These are phyloP conservation scores for Neopestalotiopsis clavispora DNA, from an alignment of 2,329 filamentous ascomycete genomes.

Conservation along the genomic window DNA sequence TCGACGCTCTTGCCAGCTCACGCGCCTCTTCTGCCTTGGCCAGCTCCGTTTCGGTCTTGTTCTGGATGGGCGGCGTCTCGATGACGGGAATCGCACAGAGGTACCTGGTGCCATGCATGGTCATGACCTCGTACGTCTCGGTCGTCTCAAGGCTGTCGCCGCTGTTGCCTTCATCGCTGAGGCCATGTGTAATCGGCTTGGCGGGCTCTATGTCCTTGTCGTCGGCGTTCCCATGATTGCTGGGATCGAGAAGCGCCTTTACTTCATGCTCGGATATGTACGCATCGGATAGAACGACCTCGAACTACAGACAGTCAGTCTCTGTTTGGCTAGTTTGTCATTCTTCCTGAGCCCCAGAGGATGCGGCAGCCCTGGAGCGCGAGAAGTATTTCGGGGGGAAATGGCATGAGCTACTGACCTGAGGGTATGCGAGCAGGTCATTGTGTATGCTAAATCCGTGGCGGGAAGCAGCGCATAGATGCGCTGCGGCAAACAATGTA, in stretches of 20 bases:
- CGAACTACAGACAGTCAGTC: constrained; percentile 61
- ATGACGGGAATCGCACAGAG: constrained; percentile 85
- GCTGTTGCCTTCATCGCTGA: constrained; percentile 17
- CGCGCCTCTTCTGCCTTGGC: constrained; percentile 77
- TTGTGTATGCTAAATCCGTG: constrained; percentile 83
- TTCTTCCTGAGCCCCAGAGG: background rate
- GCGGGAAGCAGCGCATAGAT: constrained; percentile 53
- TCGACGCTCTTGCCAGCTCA: constrained; percentile 77
- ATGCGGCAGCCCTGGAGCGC: background rate
- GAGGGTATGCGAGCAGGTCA: constrained; percentile 84
- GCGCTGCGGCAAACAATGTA: constrained; percentile 49
- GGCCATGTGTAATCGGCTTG: constrained; percentile 25
- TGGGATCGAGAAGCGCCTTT: constrained; percentile 59
- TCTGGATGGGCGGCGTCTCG: constrained; percentile 58
- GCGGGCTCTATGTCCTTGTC: constrained; percentile 36
- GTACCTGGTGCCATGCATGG: constrained; percentile 71
- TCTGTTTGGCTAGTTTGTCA: background rate
- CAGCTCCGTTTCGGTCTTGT: constrained; percentile 69
- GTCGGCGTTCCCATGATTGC: constrained; percentile 33
- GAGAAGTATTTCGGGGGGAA: background rate
- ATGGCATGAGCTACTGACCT: constrained; percentile 58
- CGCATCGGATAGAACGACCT: constrained; percentile 75
- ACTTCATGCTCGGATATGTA: constrained; percentile 76
- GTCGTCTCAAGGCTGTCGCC: constrained; percentile 40
- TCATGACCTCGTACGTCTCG: constrained; percentile 75